Percentiles rank a stretch among this genome's conserved stretches.
phyloP scores from a whole-genome alignment of 257 asterid species.

The Solanum clarkiae region DNA sequence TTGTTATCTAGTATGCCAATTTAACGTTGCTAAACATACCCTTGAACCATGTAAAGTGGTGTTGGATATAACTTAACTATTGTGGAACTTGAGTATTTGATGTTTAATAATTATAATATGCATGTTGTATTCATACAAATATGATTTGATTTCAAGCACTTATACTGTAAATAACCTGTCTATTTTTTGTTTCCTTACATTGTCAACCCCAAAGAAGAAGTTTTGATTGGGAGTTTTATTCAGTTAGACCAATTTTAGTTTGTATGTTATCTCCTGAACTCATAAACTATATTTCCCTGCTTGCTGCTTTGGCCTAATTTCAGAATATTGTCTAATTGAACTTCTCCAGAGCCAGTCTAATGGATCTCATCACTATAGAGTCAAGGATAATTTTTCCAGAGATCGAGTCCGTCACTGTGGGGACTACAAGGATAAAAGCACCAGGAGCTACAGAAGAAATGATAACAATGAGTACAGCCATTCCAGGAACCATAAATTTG shows the following conservation, averaged over 20 bases:
- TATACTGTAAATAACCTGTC: background rate
- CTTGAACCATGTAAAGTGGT: background rate
- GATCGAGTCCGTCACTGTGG: background rate
- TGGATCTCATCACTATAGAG: conserved; percentile 19
- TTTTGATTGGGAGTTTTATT: background rate
- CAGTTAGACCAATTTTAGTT: background rate
- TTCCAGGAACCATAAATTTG: conserved; percentile 26
- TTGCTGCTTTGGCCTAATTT: background rate
- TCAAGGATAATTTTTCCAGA: conserved; percentile 16
- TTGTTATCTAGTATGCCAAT: background rate
- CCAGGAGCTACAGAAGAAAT: conserved; percentile 26
- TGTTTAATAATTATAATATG: background rate
- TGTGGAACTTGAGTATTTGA: background rate
- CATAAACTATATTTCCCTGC: background rate
- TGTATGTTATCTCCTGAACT: background rate
- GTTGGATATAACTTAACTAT: background rate
- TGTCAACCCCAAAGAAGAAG: background rate
- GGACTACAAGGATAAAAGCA: conserved; percentile 1
- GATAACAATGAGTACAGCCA: conserved; percentile 26
- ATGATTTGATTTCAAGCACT: background rate
- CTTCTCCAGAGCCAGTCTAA: conserved; percentile 21
- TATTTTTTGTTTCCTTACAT: background rate
- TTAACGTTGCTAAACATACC: background rate
- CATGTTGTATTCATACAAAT: background rate
- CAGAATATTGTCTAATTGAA: background rate